Evolutionary conservation across 2,329 filamentous ascomycete genomes (phyloP).

Genomic region (Paracamarosporium sp.): DNA sequence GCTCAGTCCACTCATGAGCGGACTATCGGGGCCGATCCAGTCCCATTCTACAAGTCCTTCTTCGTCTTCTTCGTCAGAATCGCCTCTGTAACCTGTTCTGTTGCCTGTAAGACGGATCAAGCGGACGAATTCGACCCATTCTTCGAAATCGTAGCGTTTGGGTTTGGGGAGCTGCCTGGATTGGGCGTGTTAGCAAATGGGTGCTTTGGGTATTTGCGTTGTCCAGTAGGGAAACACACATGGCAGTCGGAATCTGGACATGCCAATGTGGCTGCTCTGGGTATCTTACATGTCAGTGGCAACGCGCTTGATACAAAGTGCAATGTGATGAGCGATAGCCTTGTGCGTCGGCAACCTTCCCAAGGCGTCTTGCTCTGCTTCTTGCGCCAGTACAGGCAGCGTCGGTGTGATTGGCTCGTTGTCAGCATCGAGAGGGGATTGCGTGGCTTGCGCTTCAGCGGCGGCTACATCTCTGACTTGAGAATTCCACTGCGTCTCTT

Average conservation of each 20-base stretch:
- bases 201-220: not conserved
- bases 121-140: constrained; percentile 85
- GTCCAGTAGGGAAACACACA: not conserved
- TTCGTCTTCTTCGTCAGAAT: constrained; percentile 57
- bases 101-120: constrained; percentile 67
- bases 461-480: constrained; percentile 2
- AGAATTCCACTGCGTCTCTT: constrained; percentile 13
- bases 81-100: constrained; percentile 10
- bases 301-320: constrained; percentile 73
- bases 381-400: constrained; percentile 54
- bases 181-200: not conserved
- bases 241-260: not conserved
- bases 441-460: constrained; percentile 16
- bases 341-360: constrained; percentile 52
- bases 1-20: constrained; percentile 67
- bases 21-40: constrained; percentile 74
- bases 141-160: constrained; percentile 77
- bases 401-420: constrained; percentile 20
- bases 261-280: too few relatives aligned
- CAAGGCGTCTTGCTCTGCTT: constrained; percentile 47
- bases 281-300: constrained; percentile 62
- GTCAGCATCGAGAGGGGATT: not conserved
- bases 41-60: constrained; percentile 71
- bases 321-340: constrained; percentile 67
- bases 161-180: constrained; percentile 57